Evolutionary conservation across 23 red algal genomes (phyloP), one percentile per base, ranked within the genome.

Genomic region (Gracilaria vermiculophylla): DNA sequence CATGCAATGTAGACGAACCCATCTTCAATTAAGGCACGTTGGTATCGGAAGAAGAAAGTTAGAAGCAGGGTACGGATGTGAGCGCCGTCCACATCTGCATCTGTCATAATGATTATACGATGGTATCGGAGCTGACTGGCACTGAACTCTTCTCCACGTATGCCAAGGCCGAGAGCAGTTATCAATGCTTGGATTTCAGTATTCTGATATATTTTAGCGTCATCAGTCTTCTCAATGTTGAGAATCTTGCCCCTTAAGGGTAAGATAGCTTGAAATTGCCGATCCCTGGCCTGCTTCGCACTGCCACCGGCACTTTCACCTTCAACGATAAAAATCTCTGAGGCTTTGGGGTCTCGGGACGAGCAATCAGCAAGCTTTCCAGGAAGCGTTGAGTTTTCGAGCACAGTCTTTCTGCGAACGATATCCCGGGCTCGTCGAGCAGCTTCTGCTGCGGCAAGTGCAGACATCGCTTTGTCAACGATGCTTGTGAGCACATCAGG

Each of bases 11-110:
- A 99, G 12, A 99, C 76, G 78, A 80, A 92, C 24, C 97, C 97
- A 23, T 99, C 64, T 34, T 95, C 94, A 60, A 99, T 80, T 34
- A 99, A 84, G 25, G 62, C 54, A 35, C 86, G 80, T 69, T 95
- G 97, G 58, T 99, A 99, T 4, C 97, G 97, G 75, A 94, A 99
- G 65, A 99, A 99, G 71, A 99, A 99, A 21, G 97, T 99, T 19
- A 99, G 76, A 33, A 99, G 87, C 28, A 99, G 70, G 16, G 97
- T 99, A 51, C 97, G 92, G 65, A 99, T 99, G 62, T 99, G 97
- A 32, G 97, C 97, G 0, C 97, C 97, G 82, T 99, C 97, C 37
- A 94, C 72, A 62, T 99, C 97, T n/a, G 97, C 97, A 81, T 99
- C 97, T 11, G 92, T 99, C 97, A 99, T 95, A 57, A 99, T 99